Evolutionary conservation across 805 yeast species (phyloP), one percentile per base, ranked within the genome.

Genomic region (Candida koratica): DNA sequence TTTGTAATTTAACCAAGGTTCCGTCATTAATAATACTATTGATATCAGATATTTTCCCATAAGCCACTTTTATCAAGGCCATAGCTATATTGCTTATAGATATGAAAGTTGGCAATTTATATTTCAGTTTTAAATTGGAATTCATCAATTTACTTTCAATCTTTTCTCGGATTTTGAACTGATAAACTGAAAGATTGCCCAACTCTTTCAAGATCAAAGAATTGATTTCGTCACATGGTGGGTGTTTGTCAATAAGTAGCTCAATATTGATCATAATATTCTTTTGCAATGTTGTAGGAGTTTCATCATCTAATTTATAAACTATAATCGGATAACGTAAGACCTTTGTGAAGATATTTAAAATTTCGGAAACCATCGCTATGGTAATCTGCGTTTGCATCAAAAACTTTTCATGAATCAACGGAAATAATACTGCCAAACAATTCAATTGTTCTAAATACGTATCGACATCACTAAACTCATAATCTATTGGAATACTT

Each of bases 241-340:
- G 7, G 11, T 12, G 6, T 3, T 60, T 50, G 0, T 56, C 43
- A 19, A 51, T 51, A 13, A 64, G 46, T 12, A 55, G 38, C 2
- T 56, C 51, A 16, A 89, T 51, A 25, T 73, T 73, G 1, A 61
- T 62, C 18, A 85, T 50, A 1, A 85, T 77, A 0, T 77, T 60
- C 1, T 49, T 43, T 51, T 89, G 97, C 28, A 90, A 59, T 7
- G 69, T 66, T 0, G 96, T 75, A 16, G 71, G 73, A 13, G 57
- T 55, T 14, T 17, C 49, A 26, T 66, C 61, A 52, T 87, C 96
- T 4, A 61, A 53, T 22, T 65, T 65, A 43, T 66, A 67, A 6
- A 87, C 83, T 24, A 86, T 62, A 9, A 83, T 69, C 1, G 94
- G 95, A 54, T 83, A 87, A 26, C 84, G 63, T 1, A 84, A 75